Evolutionary conservation across 768 basidiomycete species (phyloP), one percentile per base, ranked within the genome.

Genomic region (Kwoniella sp.): DNA sequence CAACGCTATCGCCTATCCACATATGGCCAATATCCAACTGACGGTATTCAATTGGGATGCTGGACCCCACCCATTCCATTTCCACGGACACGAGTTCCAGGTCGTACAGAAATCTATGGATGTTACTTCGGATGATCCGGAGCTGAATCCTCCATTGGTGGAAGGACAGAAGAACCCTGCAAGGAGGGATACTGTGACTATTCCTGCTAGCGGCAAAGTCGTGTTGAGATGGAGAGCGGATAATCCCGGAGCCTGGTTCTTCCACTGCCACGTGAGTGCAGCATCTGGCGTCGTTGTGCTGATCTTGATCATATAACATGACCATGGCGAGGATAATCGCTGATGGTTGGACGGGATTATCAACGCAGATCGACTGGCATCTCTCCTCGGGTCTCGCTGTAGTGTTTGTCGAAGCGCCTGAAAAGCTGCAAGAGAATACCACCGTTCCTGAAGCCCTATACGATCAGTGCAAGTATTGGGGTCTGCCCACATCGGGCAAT

Each of bases 121-220:
- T 76, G 91, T 87, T 69, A 86, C 86, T 0, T 81, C 81, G 2
- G 81, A 84, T 70, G 90, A 97, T 79, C 85, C 90, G 0, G 71
- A 81, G 1, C 82, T 93, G 51, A 95, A 95, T 80, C 92, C 91
- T 15, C 88, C 90, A 0, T 80, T 91, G 60, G 82, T 84, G 21
- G 90, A 92, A 80, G 88, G 86, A 13, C 89, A 91, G 70, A 78
- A 82, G 1, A 99, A 98, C 81, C 95, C 94, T 1, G 86, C 93
- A 73, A 87, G 92, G 17, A 85, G 95, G 40, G 95, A 99, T 78
- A 94, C 92, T 0, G 82, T 95, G 15, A 85, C 87, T 59, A 86
- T 97, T 52, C 88, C 90, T 1, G 83, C 86, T 5, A 83, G 83
- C 62, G 81, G 85, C 19, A 87, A 87, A 1, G 89, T 85, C 13